Evolutionary conservation across 345 rosid species (phyloP).

Genomic region (Nasturtium officinale): DNA sequence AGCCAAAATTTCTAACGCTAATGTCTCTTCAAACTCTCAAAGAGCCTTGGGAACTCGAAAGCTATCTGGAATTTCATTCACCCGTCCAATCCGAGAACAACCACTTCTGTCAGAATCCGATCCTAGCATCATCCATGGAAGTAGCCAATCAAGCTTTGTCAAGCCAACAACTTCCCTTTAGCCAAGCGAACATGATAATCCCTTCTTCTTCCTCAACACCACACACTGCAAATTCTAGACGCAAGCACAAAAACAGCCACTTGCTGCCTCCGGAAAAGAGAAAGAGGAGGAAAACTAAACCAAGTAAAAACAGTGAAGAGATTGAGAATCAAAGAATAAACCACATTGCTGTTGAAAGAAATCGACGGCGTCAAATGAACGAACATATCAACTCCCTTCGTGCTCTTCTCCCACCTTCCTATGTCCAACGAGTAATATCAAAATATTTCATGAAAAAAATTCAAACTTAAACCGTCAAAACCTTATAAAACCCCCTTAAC

Average conservation of each 20-base stretch:
- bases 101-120: slow-evolving; percentile 41
- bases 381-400: slow-evolving; percentile 72
- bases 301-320: slow-evolving; percentile 65
- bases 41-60: slow-evolving; percentile 69
- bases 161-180: slow-evolving; percentile 40
- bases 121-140: slow-evolving; percentile 34
- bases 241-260: slow-evolving; percentile 26
- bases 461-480: slow-evolving; percentile 7
- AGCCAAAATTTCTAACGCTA: slow-evolving; percentile 59
- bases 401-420: slow-evolving; percentile 66
- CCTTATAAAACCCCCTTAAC: background rate
- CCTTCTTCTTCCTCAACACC: slow-evolving; percentile 36
- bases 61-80: slow-evolving; percentile 47
- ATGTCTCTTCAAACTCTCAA: slow-evolving; percentile 59
- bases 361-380: slow-evolving; percentile 80
- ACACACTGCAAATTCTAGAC: slow-evolving; percentile 20
- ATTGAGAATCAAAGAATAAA: slow-evolving; percentile 78
- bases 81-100: slow-evolving; percentile 60
- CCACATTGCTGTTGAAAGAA: slow-evolving; percentile 89
- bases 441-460: background rate
- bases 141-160: slow-evolving; percentile 37
- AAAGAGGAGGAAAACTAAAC: slow-evolving; percentile 61
- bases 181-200: slow-evolving; percentile 33
- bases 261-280: slow-evolving; percentile 40
- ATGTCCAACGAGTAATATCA: slow-evolving; percentile 60